Conservation (phyloP, 164 flowering plant species). For the Sextonia rubra region DNA sequence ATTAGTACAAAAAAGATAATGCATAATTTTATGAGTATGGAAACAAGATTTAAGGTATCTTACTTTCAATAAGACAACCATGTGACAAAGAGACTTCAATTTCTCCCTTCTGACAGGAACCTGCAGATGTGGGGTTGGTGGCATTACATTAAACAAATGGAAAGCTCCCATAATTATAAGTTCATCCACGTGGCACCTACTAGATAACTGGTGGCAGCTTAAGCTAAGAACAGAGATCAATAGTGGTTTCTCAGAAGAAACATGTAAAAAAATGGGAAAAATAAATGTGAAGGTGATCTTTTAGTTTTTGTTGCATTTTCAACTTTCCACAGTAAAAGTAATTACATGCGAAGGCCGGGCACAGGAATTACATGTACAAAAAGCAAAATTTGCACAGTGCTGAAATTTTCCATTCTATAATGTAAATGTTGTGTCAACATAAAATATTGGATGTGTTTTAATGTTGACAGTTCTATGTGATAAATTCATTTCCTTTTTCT, state of each 20-base stretch:
- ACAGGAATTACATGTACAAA: too few relatives aligned
- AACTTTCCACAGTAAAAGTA: neutral
- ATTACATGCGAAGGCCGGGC: neutral
- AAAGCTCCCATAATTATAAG: neutral
- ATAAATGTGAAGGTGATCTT: neutral
- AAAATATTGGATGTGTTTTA: too few relatives aligned
- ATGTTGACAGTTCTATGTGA: too few relatives aligned
- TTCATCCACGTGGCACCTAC: neutral
- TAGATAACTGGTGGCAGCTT: neutral
- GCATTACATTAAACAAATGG: neutral
- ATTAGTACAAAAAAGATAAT: neutral
- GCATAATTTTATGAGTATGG: conserved; percentile 1
- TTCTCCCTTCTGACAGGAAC: conserved; percentile 29
- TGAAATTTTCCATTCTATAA: too few relatives aligned
- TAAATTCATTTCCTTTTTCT: too few relatives aligned
- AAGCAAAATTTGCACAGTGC: too few relatives aligned
- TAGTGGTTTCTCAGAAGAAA: neutral
- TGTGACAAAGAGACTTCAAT: conserved; percentile 27
- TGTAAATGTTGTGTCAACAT: too few relatives aligned
- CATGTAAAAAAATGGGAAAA: neutral
- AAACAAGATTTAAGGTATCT: conserved; percentile 6
- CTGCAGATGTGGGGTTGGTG: conserved; percentile 21
- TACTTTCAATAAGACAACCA: conserved; percentile 28
- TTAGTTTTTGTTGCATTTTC: neutral
- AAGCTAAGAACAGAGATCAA: neutral